phyloP scores from a whole-genome alignment of 768 basidiomycete species.

The Panaeolus cyanescens region DNA sequence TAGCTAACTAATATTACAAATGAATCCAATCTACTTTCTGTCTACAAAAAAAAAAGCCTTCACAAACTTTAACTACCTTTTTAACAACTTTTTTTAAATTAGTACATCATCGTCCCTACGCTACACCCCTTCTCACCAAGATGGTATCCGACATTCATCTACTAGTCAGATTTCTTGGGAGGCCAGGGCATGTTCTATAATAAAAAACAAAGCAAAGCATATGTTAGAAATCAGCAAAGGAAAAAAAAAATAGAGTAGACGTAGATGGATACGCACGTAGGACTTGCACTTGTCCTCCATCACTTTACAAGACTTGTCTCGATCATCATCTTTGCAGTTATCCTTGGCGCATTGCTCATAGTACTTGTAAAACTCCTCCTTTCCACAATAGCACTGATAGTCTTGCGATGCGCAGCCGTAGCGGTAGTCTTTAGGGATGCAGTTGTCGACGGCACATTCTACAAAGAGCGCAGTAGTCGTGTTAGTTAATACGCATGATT shows the following conservation, averaged over 20 bases:
- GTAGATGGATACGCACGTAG: not conserved
- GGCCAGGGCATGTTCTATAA: not conserved
- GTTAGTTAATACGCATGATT: not conserved
- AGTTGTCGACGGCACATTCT: conserved; percentile 1
- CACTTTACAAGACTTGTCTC: not conserved
- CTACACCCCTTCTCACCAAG: not conserved
- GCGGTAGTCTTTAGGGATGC: not conserved
- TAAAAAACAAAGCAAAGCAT: no score
- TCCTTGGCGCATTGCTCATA: not conserved
- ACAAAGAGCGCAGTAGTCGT: no score
- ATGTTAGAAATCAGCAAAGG: not conserved
- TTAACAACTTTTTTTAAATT: not conserved
- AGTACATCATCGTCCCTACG: not conserved
- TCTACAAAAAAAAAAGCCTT: no score
- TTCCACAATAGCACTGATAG: not conserved
- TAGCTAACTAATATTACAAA: not conserved
- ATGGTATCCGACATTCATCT: not conserved
- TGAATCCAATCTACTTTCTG: not conserved
- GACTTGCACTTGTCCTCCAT: conserved; percentile 3
- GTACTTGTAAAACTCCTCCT: not conserved
- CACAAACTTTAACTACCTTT: not conserved
- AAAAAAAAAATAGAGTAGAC: not conserved
- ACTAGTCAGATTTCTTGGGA: not conserved
- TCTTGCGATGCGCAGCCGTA: not conserved
- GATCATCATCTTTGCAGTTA: not conserved